Percentiles rank a stretch among this genome's conserved stretches.
phyloP scores from a whole-genome alignment of 2,329 filamentous ascomycete genomes.

The Fusarium ramigenum region DNA sequence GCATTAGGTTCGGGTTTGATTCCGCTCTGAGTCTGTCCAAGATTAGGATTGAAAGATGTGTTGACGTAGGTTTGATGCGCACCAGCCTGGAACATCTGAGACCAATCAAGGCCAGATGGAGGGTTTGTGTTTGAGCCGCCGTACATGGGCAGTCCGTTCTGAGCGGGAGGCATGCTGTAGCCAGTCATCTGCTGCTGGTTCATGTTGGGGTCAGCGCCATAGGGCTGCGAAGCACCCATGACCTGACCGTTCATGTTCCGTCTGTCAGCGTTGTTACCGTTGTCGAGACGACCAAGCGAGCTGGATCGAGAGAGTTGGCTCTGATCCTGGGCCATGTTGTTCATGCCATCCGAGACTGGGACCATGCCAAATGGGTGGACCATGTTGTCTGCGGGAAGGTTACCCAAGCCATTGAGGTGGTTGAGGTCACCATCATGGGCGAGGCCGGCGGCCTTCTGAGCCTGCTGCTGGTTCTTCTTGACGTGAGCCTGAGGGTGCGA shows the following conservation, averaged over 20 bases:
- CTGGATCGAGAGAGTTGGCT: conserved; percentile 69
- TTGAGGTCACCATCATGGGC: conserved; percentile 64
- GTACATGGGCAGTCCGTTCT: conserved; percentile 73
- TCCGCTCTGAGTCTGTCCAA: conserved; percentile 74
- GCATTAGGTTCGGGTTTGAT: conserved; percentile 73
- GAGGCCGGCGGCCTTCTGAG: conserved; percentile 64
- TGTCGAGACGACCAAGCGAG: conserved; percentile 68
- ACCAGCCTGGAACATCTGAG: conserved; percentile 80
- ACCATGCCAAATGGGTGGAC: conserved; percentile 67
- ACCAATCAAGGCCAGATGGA: conserved; percentile 76
- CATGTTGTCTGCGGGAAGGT: conserved; percentile 66
- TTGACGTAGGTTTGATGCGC: conserved; percentile 72
- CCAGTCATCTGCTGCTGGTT: conserved; percentile 70
- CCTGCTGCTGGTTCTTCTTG: conserved; percentile 75
- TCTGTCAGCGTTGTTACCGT: conserved; percentile 64
- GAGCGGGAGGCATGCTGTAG: conserved; percentile 70
- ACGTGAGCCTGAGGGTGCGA: conserved; percentile 91
- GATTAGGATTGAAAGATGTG: conserved; percentile 70
- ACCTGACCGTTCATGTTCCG: conserved; percentile 63
- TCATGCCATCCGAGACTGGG: conserved; percentile 65
- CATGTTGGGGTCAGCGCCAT: conserved; percentile 70
- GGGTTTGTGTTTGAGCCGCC: conserved; percentile 68
- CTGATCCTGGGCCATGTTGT: conserved; percentile 68
- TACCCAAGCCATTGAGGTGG: conserved; percentile 69
- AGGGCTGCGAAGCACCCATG: conserved; percentile 63